These are phyloP conservation scores for Neonothopanus nambi DNA, from an alignment of 1,284 basidiomycete species.

Conservation along the genomic window DNA sequence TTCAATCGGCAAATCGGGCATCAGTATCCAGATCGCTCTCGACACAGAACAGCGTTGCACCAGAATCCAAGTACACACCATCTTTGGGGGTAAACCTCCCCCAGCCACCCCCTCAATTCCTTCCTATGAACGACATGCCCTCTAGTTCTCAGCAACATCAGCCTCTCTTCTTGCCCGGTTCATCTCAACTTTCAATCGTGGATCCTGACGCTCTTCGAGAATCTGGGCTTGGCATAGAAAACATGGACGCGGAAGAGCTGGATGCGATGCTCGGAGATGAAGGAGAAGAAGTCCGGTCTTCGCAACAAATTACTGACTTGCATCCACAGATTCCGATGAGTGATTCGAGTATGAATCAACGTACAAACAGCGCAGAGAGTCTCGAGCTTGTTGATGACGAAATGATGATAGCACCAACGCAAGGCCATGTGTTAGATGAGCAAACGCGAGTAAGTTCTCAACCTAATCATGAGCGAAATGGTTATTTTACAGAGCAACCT, in stretches of 20 bases:
- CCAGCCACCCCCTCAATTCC: slow-evolving; percentile 13
- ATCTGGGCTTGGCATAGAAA: slow-evolving; percentile 63
- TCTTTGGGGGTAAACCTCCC: neutral
- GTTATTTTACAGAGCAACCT: neutral
- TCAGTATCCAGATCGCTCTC: slow-evolving; percentile 14
- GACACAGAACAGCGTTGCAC: no score
- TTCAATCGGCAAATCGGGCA: slow-evolving; percentile 43
- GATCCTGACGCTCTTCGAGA: slow-evolving; percentile 50
- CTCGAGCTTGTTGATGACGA: slow-evolving; percentile 12
- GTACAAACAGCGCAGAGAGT: slow-evolving; percentile 3
- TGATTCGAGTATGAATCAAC: neutral
- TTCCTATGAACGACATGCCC: slow-evolving; percentile 1
- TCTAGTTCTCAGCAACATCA: slow-evolving; percentile 35
- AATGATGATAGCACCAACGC: slow-evolving; percentile 5
- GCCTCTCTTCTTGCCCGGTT: slow-evolving; percentile 64
- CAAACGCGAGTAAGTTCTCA: neutral
- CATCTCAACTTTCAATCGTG: slow-evolving; percentile 61
- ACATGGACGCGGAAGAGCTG: slow-evolving; percentile 64
- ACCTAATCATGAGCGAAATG: neutral
- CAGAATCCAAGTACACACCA: neutral
- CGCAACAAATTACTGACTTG: neutral
- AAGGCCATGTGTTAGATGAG: neutral
- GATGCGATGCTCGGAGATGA: slow-evolving; percentile 65
- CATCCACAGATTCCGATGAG: neutral
- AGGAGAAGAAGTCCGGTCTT: slow-evolving; percentile 52